A percentile compares a stretch with the other conserved stretches of the same genome.
These are phyloP conservation scores for Taphrina flavorubra DNA, from an alignment of 1,139 yeast species.

Conservation along the genomic window DNA sequence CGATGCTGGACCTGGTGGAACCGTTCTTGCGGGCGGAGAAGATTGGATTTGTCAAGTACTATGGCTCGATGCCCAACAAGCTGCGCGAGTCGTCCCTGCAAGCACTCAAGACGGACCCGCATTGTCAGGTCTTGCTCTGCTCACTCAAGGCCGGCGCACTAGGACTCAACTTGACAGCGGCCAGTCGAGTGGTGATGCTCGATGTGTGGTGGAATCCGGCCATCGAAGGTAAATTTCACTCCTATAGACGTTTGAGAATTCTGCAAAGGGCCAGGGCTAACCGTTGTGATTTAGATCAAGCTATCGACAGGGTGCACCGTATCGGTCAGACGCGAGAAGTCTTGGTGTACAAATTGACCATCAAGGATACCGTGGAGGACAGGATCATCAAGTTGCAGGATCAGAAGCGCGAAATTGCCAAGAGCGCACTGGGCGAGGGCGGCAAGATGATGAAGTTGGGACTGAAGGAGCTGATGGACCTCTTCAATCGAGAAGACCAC, in stretches of 20 bases:
- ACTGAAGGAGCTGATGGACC: conserved; percentile 38
- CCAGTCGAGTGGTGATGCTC: conserved; percentile 62
- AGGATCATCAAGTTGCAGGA: conserved; percentile 60
- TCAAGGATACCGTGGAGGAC: conserved; percentile 60
- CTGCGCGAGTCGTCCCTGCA: conserved; percentile 38
- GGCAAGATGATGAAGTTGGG: conserved; percentile 36
- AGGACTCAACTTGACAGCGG: conserved; percentile 64
- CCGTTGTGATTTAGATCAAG: conserved; percentile 55
- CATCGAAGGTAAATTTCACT: conserved; percentile 18
- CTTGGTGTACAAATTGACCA: conserved; percentile 59
- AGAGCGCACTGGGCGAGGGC: conserved; percentile 58
- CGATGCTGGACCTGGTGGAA: conserved; percentile 73
- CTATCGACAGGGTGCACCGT: conserved; percentile 66
- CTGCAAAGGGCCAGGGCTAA: too few relatives aligned
- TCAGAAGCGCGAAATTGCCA: conserved; percentile 57
- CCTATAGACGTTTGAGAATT: neutral
- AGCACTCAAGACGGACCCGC: conserved; percentile 48
- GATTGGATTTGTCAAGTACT: conserved; percentile 59
- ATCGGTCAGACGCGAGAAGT: conserved; percentile 64
- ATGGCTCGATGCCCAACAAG: conserved; percentile 44
- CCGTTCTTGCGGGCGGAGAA: conserved; percentile 60
- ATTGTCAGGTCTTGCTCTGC: conserved; percentile 59
- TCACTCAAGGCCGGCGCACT: conserved; percentile 65
- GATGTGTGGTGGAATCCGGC: conserved; percentile 77
- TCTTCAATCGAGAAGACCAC: conserved; percentile 32